Evolutionary conservation across 2,329 filamentous ascomycete species (phyloP).

Genomic region (Verticillium zaregamsianum): DNA sequence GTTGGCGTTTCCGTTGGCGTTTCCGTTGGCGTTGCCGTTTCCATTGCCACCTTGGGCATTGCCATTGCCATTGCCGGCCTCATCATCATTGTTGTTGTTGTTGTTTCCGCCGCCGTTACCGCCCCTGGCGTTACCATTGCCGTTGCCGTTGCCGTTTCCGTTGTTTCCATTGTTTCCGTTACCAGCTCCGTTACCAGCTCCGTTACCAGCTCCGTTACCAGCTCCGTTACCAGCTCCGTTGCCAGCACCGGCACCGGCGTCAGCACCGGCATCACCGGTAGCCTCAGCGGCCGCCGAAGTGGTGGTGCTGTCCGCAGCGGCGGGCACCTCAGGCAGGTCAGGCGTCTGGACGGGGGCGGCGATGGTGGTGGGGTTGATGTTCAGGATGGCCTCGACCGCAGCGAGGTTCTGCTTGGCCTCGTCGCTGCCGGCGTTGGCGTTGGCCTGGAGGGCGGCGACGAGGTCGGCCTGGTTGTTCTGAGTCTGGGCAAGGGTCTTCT

Average conservation of each 20-base stretch:
- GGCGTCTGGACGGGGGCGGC: slow-evolving; percentile 29
- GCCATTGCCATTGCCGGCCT: slow-evolving; percentile 12
- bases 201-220: background rate
- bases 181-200: slow-evolving; percentile 5
- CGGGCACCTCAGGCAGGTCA: slow-evolving; percentile 13
- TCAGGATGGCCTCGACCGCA: slow-evolving; percentile 33
- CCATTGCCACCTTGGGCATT: slow-evolving; percentile 9
- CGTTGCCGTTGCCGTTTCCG: slow-evolving; percentile 9
- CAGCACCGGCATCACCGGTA: slow-evolving; percentile 8
- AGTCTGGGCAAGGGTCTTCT: slow-evolving; percentile 43
- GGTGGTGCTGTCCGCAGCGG: slow-evolving; percentile 7
- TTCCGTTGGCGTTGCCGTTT: slow-evolving; percentile 3
- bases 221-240: slow-evolving; percentile 1
- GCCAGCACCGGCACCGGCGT: slow-evolving; percentile 2
- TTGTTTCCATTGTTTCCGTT: slow-evolving; percentile 9
- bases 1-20: slow-evolving; percentile 8
- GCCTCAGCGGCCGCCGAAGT: slow-evolving; percentile 8
- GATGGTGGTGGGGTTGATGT: slow-evolving; percentile 21
- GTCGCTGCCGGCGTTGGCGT: slow-evolving; percentile 32
- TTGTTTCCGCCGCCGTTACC: slow-evolving; percentile 7
- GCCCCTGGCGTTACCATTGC: slow-evolving; percentile 12
- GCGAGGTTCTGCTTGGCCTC: slow-evolving; percentile 24
- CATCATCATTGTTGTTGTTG: slow-evolving; percentile 9
- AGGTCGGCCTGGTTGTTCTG: slow-evolving; percentile 48
- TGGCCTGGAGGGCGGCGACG: slow-evolving; percentile 31